These are phyloP conservation scores for Gynostemma pentaphyllum DNA, from an alignment of 306 rosid species.

Conservation along the genomic window DNA sequence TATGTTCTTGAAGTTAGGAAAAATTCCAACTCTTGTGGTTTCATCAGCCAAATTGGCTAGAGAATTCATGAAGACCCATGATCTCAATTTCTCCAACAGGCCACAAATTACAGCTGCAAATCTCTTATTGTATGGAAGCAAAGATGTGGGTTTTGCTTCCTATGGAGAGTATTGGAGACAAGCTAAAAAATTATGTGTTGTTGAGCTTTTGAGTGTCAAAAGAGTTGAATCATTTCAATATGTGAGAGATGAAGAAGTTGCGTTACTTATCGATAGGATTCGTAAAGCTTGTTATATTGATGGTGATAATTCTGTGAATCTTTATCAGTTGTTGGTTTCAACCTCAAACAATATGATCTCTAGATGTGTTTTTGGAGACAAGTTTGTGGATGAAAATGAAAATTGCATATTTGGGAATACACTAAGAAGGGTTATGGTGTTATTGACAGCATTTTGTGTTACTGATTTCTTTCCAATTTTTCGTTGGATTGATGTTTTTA, in stretches of 20 bases:
- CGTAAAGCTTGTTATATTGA: not conserved
- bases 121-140: slow-evolving; percentile 17
- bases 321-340: too few relatives aligned
- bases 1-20: too few relatives aligned
- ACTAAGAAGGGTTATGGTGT: not conserved
- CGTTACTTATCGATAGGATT: not conserved
- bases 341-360: too few relatives aligned
- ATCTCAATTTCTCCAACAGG: slow-evolving; percentile 24
- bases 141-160: slow-evolving; percentile 15
- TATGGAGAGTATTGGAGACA: slow-evolving; percentile 26
- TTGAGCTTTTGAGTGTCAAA: too few relatives aligned
- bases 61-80: slow-evolving; percentile 37
- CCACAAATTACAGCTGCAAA: slow-evolving; percentile 20
- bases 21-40: too few relatives aligned
- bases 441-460: not conserved
- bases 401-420: not conserved
- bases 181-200: too few relatives aligned
- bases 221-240: too few relatives aligned
- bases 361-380: too few relatives aligned
- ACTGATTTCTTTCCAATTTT: too few relatives aligned
- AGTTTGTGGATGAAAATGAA: slow-evolving; percentile 3
- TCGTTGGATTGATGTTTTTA: too few relatives aligned
- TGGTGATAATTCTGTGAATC: not conserved
- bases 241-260: too few relatives aligned
- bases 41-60: too few relatives aligned